Base-by-base conservation (phyloP, 2,329 filamentous ascomycete species). In the Amesomyces nigricolor region DNA sequence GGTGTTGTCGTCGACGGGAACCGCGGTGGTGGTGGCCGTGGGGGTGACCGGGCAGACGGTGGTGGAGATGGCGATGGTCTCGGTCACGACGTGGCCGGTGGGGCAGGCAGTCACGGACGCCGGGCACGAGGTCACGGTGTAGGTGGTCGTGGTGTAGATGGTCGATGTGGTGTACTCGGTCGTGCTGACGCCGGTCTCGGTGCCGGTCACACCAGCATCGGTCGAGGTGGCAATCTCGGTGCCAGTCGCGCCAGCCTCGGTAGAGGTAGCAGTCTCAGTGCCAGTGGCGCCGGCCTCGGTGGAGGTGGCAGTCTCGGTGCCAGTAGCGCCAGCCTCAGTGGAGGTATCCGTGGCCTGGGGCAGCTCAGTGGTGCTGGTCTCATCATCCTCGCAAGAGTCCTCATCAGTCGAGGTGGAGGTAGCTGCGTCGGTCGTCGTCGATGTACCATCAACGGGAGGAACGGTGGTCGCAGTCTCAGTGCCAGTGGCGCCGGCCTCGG, bases 11-110 rank as follows among this genome's bases (percentile, higher is more conserved):
- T 67, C 59, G 26, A 35, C 32, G 32, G 32, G 32, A 7, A 57
- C 46, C 13, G 61, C 53, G 43, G 57, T 47, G 43, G 35, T 58
- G 16, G 32, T 35, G 32, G 32, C 32, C 32, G 32, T 9, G 32
- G 9, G 60, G 43, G 58, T 57, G 16, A 68, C 60, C n/a, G 69
- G 68, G 61, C 61, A 68, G 43, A 69, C 61, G 13, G 69, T 71
- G 4, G 67, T 70, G 29, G 65, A 67, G 47, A 68, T 49, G 43
- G 61, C 55, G 43, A 69, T 63, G n/a, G 58, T 62, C 17, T 67
- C 59, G 26, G 65, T 70, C 4, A 65, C 65, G 37, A 70, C 63
- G 14, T 60, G 17, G 22, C 32, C 43, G 13, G 50, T 30, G 7
- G 32, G n/a, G 22, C 42, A 39, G 14, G 50, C 16, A 9, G 42